Evolutionary conservation across 1,284 basidiomycete genomes (phyloP), one percentile per base, ranked within the genome.

Genomic region (Earliella scabrosa): DNA sequence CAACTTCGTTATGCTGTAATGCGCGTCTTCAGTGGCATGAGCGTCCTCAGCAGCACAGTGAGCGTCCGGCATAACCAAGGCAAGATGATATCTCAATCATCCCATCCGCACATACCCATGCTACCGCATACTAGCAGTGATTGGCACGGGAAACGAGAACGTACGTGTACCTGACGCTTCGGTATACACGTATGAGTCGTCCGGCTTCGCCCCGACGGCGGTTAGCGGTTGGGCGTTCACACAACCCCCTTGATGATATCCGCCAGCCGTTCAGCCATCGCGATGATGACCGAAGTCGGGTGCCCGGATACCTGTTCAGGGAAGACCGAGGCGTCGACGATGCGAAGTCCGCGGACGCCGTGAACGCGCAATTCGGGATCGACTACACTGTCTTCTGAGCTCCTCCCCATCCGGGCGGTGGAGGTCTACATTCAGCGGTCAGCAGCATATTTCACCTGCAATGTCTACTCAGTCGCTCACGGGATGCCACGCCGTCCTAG

Each of bases 241-340:
- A n/a, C n/a, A n/a, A n/a, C n/a, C n/a, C 40, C 45, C 58, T 58
- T 63, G 29, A 73, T 66, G 36, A 72, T 52, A 21, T 73, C 71
- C n/a, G 71, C 63, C 14, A 65, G 65, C 39, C 65, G 67, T 56
- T 75, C 74, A 1, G 71, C 72, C 6, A 73, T 56, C 1, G 71
- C 72, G 26, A 72, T 63, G 7, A 75, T 63, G 11, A 64, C 56
- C 3, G 67, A 68, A 27, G 54, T 51, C 0, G 72, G 67, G 45
- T 75, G 73, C 2, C 68, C 72, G 0, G 69, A 67, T 2, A 74
- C 49, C 27, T 71, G 70, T 4, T 54, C 59, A 2, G 74, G 75
- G 63, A 82, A 75, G n/a, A 79, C 69, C 27, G 75, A 77, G 1
- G 78, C 80, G 60, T 83, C 82, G 13, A 80, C 74, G 9, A 83